Base-by-base conservation (phyloP, 495 filamentous ascomycete species). In the Penicillium pulvis region DNA sequence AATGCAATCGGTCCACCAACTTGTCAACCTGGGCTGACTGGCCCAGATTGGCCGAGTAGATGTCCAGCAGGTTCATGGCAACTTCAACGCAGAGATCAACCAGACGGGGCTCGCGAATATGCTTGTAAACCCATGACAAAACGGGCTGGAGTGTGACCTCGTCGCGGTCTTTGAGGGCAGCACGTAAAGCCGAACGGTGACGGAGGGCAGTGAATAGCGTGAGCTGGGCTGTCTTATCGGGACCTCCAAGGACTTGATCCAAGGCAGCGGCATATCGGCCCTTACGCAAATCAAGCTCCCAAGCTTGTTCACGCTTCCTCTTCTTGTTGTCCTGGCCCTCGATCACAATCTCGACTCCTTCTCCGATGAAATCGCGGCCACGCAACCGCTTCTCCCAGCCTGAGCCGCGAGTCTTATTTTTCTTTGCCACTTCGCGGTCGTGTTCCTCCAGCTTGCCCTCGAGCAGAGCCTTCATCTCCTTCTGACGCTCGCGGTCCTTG, bases 331-430 rank as follows among this genome's bases (percentile, higher is more conserved):
- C 80, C 62, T 88, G 87, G n/a, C 83, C 87, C 55, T 91, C 85
- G 61, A 97, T 91, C 66, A 97, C 83, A 36, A 96, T 89, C 61
- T 97, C 92, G 10, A 86, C 88, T 33, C 86, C 88, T 67, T 97
- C 92, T 57, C 92, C 92, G 33, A 89, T 83, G 65, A 92, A 88
- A 58, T 97, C 90, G 53, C 90, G 85, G 16, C 91, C 88, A 64
- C 91, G 85, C 36, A 85, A 70, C 44, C 83, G 83, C 71, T 87
- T 87, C 57, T 90, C 87, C 74, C 82, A 83, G 1, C 86, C 88
- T 26, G 82, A 81, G 39, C 88, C 87, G 46, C 86, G 83, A 65
- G 83, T 85, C 64, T 87, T 86, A 63, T 85, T 87, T 55, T 80
- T 71, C 61, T 85, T 83, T 52, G 88, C 87, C 39, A 87, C 72